A percentile compares a stretch with the other conserved stretches of the same genome.
These are phyloP conservation scores for Trichoderma sp. DNA, from an alignment of 2,329 filamentous ascomycete genomes.

Conservation along the genomic window DNA sequence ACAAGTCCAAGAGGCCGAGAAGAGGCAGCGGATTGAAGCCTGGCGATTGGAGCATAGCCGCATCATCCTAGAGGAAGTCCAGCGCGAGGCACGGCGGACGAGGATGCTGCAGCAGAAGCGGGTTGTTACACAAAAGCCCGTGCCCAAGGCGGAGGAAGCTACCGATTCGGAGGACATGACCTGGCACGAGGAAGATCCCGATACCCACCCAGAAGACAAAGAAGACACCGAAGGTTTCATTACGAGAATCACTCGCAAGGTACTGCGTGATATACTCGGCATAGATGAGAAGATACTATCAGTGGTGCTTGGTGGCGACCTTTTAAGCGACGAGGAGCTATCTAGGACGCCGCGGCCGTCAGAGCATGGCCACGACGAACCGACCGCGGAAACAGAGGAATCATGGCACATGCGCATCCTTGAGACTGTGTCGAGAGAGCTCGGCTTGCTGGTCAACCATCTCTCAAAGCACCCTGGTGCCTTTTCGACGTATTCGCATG, in stretches of 20 bases:
- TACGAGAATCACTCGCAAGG: conserved; percentile 76
- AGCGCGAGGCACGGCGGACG: conserved; percentile 70
- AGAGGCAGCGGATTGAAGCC: conserved; percentile 79
- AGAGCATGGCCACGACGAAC: conserved; percentile 27
- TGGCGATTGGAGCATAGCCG: conserved; percentile 92
- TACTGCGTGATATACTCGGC: conserved; percentile 86
- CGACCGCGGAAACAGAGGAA: conserved; percentile 36
- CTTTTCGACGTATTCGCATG: conserved; percentile 74
- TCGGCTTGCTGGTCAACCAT: conserved; percentile 79
- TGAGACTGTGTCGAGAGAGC: conserved; percentile 80
- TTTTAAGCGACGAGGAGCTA: conserved; percentile 55
- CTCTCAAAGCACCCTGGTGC: conserved; percentile 79
- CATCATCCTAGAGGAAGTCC: conserved; percentile 82
- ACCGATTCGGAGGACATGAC: conserved; percentile 41
- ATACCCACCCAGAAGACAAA: conserved; percentile 42
- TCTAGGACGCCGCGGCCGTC: conserved; percentile 47
- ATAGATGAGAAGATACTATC: conserved; percentile 83
- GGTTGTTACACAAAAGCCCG: conserved; percentile 44
- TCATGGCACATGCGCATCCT: conserved; percentile 77
- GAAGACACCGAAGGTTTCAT: conserved; percentile 66
- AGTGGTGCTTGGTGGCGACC: conserved; percentile 79
- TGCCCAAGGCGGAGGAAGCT: conserved; percentile 19
- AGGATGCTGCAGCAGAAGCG: conserved; percentile 54
- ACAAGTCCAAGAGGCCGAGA: conserved; percentile 64
- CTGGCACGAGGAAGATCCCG: conserved; percentile 43